Base-by-base conservation (phyloP, 2,329 filamentous ascomycete genomes). In the Penicillium occitanis region DNA sequence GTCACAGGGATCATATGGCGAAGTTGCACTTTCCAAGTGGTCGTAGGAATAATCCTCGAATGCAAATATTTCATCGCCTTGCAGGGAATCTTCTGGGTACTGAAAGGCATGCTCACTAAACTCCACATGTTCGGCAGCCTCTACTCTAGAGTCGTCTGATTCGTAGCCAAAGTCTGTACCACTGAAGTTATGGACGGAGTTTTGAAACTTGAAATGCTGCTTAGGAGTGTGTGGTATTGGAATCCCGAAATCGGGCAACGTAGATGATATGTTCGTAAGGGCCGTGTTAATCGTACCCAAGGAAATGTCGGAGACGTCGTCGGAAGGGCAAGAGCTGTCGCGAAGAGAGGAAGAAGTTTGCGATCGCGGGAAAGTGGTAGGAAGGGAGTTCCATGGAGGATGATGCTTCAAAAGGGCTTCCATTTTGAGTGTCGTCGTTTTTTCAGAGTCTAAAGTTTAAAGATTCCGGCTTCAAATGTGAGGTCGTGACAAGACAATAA, bases 301-400 rank as follows among this genome's bases (percentile, higher is more conserved):
- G n/a, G 76, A 76, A 14, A 72, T 70, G 66, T 74, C 70, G 22
- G 77, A 78, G 28, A 76, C 66, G 64, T 77, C 76, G 66, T 79
- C 77, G 13, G 77, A 79, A 58, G 73, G 75, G 69, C 78, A 79
- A 61, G 75, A 77, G 60, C 76, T 79, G 71, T 79, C 77, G 42
- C 77, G 77, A 35, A 76, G 77, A 40, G 76, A 71, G 11, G 67
- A 61, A 33, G 65, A 57, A 57, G 60, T 53, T 35, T 79, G 76
- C n/a, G 78, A 71, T 28, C 73, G 71, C 28, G 75, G 74, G 35
- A 78, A 76, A 17, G 73, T 70, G 57, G 77, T 77, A 22, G 77
- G 77, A 58, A 77, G 71, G 60, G 76, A 77, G 64, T 78, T 75
- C 76, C 76, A 79, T 37, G 74, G 75, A 66, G 72, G 72, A 67